Percentiles rank a stretch among this genome's conserved stretches.
phyloP scores from a whole-genome alignment of 768 basidiomycete genomes.

The Mycena metata region DNA sequence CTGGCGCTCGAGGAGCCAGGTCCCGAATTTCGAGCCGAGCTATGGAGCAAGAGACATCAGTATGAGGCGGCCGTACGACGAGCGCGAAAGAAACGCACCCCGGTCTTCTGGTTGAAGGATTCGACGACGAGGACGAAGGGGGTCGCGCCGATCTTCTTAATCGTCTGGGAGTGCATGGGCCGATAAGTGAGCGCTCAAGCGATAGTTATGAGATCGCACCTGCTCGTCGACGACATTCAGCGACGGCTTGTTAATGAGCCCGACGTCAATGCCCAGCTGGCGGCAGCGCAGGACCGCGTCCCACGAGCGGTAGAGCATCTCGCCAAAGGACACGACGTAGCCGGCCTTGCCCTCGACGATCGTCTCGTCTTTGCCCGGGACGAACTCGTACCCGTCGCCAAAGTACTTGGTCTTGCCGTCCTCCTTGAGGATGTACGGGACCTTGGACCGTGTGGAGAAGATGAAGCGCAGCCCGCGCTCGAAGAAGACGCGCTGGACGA shows the following conservation, averaged over 20 bases:
- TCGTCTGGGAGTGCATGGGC: slow-evolving; percentile 58
- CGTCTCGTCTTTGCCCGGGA: slow-evolving; percentile 88
- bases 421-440: slow-evolving; percentile 86
- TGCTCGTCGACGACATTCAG: slow-evolving; percentile 89
- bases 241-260: slow-evolving; percentile 88
- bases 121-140: slow-evolving; percentile 89
- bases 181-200: neutral
- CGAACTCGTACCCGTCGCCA: slow-evolving; percentile 79
- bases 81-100: slow-evolving; percentile 53
- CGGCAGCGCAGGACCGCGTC: slow-evolving; percentile 86
- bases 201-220: slow-evolving; percentile 48
- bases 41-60: slow-evolving; percentile 37
- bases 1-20: slow-evolving; percentile 86
- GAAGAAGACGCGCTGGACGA: slow-evolving; percentile 86
- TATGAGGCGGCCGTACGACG: neutral
- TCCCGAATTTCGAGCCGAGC: slow-evolving; percentile 88
- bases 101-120: slow-evolving; percentile 91
- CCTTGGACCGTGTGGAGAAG: slow-evolving; percentile 92
- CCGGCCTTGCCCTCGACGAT: slow-evolving; percentile 84
- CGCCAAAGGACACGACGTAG: slow-evolving; percentile 88
- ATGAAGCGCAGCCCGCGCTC: slow-evolving; percentile 86
- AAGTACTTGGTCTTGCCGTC: slow-evolving; percentile 78
- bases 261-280: slow-evolving; percentile 82
- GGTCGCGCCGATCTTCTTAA: slow-evolving; percentile 78
- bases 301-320: slow-evolving; percentile 87